Evolutionary conservation across 495 filamentous ascomycete species (phyloP).

Genomic region (Aspergillus panamensis): DNA sequence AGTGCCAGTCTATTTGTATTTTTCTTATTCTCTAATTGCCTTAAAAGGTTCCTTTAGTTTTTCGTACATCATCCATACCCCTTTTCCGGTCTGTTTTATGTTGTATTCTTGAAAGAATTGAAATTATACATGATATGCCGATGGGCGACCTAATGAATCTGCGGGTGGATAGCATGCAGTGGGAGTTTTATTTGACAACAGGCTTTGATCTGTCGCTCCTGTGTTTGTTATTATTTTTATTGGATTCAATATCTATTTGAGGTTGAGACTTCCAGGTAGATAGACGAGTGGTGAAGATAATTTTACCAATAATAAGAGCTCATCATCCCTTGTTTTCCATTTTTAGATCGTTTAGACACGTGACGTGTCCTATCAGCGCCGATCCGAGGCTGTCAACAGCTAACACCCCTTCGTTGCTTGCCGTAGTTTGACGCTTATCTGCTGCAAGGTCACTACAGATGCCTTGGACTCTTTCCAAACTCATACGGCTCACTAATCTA

Average conservation of each 20-base stretch:
- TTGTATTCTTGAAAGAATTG: background rate
- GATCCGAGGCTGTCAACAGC: background rate
- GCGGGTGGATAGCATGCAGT: too few relatives aligned
- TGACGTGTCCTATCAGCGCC: background rate
- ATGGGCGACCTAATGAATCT: background rate
- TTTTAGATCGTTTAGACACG: background rate
- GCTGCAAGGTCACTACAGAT: background rate
- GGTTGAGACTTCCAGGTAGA: too few relatives aligned
- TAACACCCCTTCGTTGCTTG: background rate
- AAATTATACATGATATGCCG: background rate
- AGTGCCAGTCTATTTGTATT: slow-evolving; percentile 2
- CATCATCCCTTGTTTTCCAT: background rate
- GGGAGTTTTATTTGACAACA: too few relatives aligned
- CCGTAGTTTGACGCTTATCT: background rate
- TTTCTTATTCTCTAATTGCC: background rate
- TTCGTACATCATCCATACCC: background rate
- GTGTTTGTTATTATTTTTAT: background rate
- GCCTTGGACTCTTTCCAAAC: background rate
- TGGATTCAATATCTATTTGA: too few relatives aligned
- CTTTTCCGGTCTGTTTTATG: background rate
- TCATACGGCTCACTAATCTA: background rate
- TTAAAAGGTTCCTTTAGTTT: background rate
- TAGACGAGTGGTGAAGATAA: background rate
- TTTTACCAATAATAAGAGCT: background rate
- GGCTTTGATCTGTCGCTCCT: background rate